Conservation (phyloP, 192 early-diverging fungal species). For the Mortierella hygrophila region DNA sequence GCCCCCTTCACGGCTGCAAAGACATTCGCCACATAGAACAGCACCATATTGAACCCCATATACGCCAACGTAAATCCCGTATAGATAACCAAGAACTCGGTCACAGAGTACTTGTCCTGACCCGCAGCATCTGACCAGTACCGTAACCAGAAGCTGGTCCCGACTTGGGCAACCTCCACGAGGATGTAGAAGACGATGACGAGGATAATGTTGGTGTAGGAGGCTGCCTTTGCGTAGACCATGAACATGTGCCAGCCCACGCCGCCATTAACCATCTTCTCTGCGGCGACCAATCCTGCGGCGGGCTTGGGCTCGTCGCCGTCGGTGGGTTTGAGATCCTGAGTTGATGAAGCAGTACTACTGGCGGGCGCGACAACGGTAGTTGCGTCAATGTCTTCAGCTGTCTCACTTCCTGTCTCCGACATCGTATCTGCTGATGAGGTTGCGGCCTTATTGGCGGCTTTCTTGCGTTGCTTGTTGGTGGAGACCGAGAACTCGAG, state of each 20-base stretch:
- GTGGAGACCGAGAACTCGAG: conserved; percentile 70
- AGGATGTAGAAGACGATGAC: conserved; percentile 24
- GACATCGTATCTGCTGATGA: not conserved
- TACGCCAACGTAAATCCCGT: conserved; percentile 26
- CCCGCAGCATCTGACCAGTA: conserved; percentile 30
- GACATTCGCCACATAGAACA: conserved; percentile 38
- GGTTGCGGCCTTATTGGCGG: not conserved
- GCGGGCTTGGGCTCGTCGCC: conserved; percentile 2
- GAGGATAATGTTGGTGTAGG: conserved; percentile 53
- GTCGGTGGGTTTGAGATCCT: conserved; percentile 10
- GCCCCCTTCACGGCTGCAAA: conserved; percentile 46
- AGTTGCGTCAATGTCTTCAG: conserved; percentile 24
- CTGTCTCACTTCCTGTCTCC: conserved; percentile 19
- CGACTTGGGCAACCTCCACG: conserved; percentile 28
- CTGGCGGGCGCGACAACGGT: not conserved
- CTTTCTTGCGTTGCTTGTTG: conserved; percentile 30
- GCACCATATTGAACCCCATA: conserved; percentile 29
- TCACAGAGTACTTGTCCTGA: conserved; percentile 24
- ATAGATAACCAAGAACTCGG: conserved; percentile 35
- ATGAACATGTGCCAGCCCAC: conserved; percentile 84
- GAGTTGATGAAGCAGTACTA: not conserved
- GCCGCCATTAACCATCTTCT: conserved; percentile 82
- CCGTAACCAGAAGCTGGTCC: conserved; percentile 30
- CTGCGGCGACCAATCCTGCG: conserved; percentile 73
- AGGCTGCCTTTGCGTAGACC: conserved; percentile 75